Evolutionary conservation across 345 rosid species (phyloP), one percentile per base, ranked within the genome.

Genomic region (Populus simonii): DNA sequence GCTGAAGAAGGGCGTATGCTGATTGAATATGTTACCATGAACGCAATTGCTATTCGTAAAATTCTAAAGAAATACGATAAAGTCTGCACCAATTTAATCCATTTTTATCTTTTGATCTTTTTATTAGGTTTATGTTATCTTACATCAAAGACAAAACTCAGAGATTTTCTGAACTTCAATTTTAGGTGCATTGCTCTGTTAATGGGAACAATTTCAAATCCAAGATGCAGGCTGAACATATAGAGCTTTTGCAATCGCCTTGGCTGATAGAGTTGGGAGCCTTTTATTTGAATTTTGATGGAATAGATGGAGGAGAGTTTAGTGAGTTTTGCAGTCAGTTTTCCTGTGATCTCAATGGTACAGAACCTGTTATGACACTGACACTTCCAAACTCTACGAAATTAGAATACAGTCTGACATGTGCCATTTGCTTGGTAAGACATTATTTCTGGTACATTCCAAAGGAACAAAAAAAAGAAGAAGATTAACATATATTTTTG

Each of bases 181-280:
- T 77, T 72, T 66, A 96, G 98, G 87, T 96, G 45, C 99, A 93
- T 86, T 75, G 93, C 76, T 93, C 99, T 70, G 91, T 68, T 10
- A 91, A 84, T 80, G 98, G 99, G 71, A 89, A 85, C 83, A 89
- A 90, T 29, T 93, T 96, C 81, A 93, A 87, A 75, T 85, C 89
- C 83, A 93, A 91, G 88, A 66, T 96, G 96, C 86, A 91, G 79
- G 92, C 93, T 0, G 94, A 91, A 71, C 97, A 93, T 66, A 85
- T 88, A 39, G 98, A 96, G 88, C 91, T 93, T 31, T 81, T 96
- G 87, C 99, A 92, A 49, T 95, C 93, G 13, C 99, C 99, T 70
- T 96, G 98, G 99, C 85, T 96, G 41, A 86, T 95, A 74, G 99
- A 96, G 81, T 80, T 96, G 80, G 99, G 98, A 78, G 99, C 94